Percentiles rank a stretch among this genome's conserved stretches.
These are phyloP conservation scores for Rubia yunnanensis DNA, from an alignment of 257 asterid species.

Conservation along the genomic window DNA sequence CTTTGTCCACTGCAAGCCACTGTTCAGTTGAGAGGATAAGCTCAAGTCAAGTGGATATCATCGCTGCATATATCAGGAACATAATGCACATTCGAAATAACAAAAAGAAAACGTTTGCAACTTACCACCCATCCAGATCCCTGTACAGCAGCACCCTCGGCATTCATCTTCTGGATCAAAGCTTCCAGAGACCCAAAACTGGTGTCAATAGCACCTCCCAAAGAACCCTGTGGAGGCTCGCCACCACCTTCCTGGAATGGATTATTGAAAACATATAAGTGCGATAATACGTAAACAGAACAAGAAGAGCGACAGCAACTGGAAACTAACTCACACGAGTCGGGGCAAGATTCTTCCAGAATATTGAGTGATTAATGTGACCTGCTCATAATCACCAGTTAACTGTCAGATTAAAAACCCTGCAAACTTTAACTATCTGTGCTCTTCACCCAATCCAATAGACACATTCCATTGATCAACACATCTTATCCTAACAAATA, in stretches of 20 bases:
- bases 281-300: neutral
- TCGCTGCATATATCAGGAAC: conserved; percentile 5
- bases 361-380: conserved; percentile 83
- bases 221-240: conserved; percentile 62
- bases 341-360: conserved; percentile 93
- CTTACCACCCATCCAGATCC: conserved; percentile 95
- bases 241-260: conserved; percentile 71
- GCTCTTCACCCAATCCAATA: neutral
- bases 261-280: neutral
- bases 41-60: neutral
- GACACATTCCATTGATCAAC: neutral
- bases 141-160: conserved; percentile 80
- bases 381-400: conserved; percentile 31
- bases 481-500: neutral
- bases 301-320: neutral
- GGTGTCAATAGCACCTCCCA: conserved; percentile 57
- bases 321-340: conserved; percentile 44
- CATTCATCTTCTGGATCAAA: conserved; percentile 53
- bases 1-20: conserved; percentile 79
- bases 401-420: conserved; percentile 6
- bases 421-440: neutral
- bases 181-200: conserved; percentile 63
- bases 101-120: conserved; percentile 1
- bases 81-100: neutral
- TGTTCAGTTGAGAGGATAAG: conserved; percentile 16